Evolutionary conservation across 2,329 filamentous ascomycete genomes (phyloP), one percentile per base, ranked within the genome.

Genomic region (Aspergillus luchuensis): DNA sequence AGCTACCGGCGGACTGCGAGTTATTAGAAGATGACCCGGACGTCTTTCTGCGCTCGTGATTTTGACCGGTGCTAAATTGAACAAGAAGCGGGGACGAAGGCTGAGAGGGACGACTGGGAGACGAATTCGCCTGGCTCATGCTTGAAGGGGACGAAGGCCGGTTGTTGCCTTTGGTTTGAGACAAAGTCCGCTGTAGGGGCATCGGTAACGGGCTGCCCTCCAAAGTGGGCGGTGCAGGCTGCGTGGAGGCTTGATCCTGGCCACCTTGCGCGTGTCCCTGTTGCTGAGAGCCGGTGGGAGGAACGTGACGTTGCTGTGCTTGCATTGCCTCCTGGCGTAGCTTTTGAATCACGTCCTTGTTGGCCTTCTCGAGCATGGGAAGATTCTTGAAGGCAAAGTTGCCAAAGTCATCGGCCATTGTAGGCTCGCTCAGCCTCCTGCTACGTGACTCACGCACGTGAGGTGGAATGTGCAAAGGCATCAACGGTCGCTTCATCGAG

Each of bases 261-360:
- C 60, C 60, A 17, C 60, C 60, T 38, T 62, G 64, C 6, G 41
- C 13, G 25, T 76, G 70, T 8, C 71, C 63, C 51, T 36, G 45
- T 39, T 67, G 63, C 45, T 71, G 71, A 13, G 61, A 36, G 17
- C 64, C 59, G 11, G 70, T 66, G 6, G 76, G 74, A 3, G 67
- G 66, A 11, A 75, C 66, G 58, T 78, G 74, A 65, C 87, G 85
- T 62, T 82, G 82, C 67, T 88, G 86, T 38, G 84, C 82, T 69
- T 89, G 92, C 79, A 97, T 84, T 3, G 95, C 93, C 76, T 98
- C 93, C 21, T 93, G 92, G 10, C 93, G 89, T 59, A 99, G 82
- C 75, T 98, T 98, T 70, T 98, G 93, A 33, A 99, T 97, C 30
- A 98, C 92, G 70, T 99, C 95, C 74, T 99, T 99, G 78, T 99